Base-by-base conservation (phyloP, 1,284 basidiomycete genomes). In the Leccinum subspadiceum region DNA sequence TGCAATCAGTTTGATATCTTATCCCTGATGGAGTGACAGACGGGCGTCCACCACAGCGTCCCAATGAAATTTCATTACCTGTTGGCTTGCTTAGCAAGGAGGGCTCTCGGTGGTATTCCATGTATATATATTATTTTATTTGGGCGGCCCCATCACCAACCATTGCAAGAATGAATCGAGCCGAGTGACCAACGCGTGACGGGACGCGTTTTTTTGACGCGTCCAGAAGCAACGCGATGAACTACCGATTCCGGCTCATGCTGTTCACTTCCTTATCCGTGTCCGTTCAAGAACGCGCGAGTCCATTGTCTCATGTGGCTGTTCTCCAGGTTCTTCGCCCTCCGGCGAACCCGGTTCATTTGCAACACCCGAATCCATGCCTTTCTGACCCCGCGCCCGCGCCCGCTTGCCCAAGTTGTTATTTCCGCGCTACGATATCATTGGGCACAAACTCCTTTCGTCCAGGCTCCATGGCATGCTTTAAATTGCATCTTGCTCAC, bases 321-420 rank as follows among this genome's bases (percentile, higher is more conserved):
- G 49, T 62, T 64, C 64, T 44, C 56, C 50, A 52, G 5, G 17
- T 64, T 60, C 60, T 65, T 68, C 46, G 17, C 55, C 24, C 54
- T 63, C 68, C 67, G 67, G 60, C 49, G 17, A 59, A 50, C 61
- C 66, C 70, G 68, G 67, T 60, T 52, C 60, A 70, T 71, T 68
- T 68, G 53, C 67, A 65, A 59, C 68, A 62, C 55, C 57, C 68
- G 59, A 61, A 20, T 52, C 24, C 67, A 69, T 66, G 58, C 66
- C 66, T 46, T 64, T 59, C 65, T 66, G 58, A 12, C 65, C 62
- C 65, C 67, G 66, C 64, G 48, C 65, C 65, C 62, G 57, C 55
- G 55, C 46, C 41, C 64, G 54, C 46, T 20, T 49, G 52, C 62
- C 48, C 63, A 53, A 44, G 57, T 52, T 63, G 65, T 66, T 72